Evolutionary conservation across 2,329 filamentous ascomycete species (phyloP), one percentile per base, ranked within the genome.

Genomic region (Colletotrichum caudatum): DNA sequence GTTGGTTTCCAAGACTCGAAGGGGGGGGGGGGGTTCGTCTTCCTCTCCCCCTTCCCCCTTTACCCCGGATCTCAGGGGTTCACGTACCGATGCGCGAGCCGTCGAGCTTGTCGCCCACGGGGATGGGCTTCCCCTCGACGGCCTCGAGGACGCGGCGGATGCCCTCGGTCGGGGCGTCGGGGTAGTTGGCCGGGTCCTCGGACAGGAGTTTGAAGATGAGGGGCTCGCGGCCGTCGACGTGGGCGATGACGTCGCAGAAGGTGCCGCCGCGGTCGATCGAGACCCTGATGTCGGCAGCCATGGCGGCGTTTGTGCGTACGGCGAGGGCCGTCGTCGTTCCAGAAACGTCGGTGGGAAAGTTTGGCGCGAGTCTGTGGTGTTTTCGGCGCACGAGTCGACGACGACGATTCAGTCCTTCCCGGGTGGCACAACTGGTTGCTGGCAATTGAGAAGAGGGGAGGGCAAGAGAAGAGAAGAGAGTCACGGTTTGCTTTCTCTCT

Each of bases 121-220:
- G 89, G 35, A 92, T 91, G 9, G 89, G 83, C 61, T 84, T 84
- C 64, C 87, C 87, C 1, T 87, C 87, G 77, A 91, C 90, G 46
- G 81, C 85, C 63, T 89, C 89, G 20, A 93, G 84, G 1, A 93
- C 84, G 8, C 91, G 86, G 11, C 91, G 86, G 65, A 93, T 92
- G 23, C 90, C 91, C 82, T 93, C 91, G 20, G 92, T 84, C 0
- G 91, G 91, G 1, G 91, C 91, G 82, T 93, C 91, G 51, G 89
- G 83, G 78, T 93, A 93, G 78, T 92, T 93, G 39, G 84, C 81
- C 0, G 91, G 91, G 76, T 94, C 92, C 74, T 92, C 92, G 0
- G 92, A 94, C 16, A 94, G 85, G 1, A 94, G 84, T 78, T 94
- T 94, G 79, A 94, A 91, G 63, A 93, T 82, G 59, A 93, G 85